Evolutionary conservation across 1,284 basidiomycete species (phyloP).

Genomic region (Moniliella sp.): DNA sequence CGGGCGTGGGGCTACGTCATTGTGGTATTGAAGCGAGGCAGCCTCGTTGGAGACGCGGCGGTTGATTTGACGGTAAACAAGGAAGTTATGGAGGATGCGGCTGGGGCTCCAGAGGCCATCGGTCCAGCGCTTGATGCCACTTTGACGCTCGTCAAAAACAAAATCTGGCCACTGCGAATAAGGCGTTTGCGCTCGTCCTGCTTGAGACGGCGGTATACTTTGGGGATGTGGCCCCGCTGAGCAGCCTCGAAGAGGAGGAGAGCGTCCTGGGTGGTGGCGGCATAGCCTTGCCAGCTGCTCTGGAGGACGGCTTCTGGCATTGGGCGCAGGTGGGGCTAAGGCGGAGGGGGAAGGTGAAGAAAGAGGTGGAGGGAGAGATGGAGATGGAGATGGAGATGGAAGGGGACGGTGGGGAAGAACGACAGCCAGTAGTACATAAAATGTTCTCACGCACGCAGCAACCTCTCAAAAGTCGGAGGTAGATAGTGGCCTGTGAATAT

Average conservation of each 20-base stretch:
- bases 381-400: too few relatives aligned
- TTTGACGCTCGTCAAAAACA: constrained; percentile 90
- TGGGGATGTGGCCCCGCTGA: constrained; percentile 63
- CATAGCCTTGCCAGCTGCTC: too few relatives aligned
- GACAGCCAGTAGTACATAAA: too few relatives aligned
- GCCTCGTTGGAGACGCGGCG: constrained; percentile 9
- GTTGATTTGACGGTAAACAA: constrained; percentile 36
- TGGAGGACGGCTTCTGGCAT: too few relatives aligned
- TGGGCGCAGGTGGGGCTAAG: too few relatives aligned
- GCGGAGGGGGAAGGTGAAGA: too few relatives aligned
- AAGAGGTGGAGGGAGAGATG: too few relatives aligned
- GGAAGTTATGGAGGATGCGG: constrained; percentile 70
- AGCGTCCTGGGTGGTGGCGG: constrained; percentile 72
- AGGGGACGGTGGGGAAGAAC: too few relatives aligned
- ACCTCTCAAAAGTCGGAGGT: too few relatives aligned
- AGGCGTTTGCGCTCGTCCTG: constrained; percentile 67
- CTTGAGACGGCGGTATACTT: constrained; percentile 76
- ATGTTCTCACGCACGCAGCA: too few relatives aligned
- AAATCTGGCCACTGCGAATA: constrained; percentile 80
- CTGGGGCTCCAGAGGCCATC: constrained; percentile 84
- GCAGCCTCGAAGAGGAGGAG: constrained; percentile 86
- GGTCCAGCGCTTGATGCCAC: constrained; percentile 94
- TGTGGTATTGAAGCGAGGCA: not conserved
- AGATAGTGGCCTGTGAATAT: too few relatives aligned
- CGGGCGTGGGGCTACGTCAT: not conserved